Evolutionary conservation across 805 yeast genomes (phyloP).

Genomic region (Ogataea paraovalis): DNA sequence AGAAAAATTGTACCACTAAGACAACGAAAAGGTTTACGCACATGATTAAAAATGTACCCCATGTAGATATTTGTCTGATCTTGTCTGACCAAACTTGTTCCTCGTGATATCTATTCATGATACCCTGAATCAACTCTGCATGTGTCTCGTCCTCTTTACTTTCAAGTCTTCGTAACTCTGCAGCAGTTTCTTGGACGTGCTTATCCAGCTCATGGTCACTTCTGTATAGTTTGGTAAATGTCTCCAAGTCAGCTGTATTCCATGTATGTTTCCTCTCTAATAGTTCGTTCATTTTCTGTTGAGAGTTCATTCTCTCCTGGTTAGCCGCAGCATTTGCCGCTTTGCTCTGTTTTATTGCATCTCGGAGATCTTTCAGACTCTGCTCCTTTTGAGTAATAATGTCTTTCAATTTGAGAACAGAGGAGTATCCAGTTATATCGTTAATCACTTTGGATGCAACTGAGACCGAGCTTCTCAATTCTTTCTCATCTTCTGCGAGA

Average conservation of each 20-base stretch:
- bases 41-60: conserved; percentile 94
- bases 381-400: conserved; percentile 56
- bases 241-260: conserved; percentile 73
- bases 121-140: conserved; percentile 65
- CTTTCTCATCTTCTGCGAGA: conserved; percentile 47
- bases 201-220: conserved; percentile 74
- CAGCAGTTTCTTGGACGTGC: conserved; percentile 49
- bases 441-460: conserved; percentile 69
- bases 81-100: conserved; percentile 98
- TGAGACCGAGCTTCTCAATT: conserved; percentile 52
- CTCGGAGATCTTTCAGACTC: conserved; percentile 45
- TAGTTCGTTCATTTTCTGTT: conserved; percentile 81
- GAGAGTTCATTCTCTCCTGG: conserved; percentile 61
- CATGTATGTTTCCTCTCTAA: conserved; percentile 81
- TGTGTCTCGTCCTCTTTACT: conserved; percentile 63
- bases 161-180: conserved; percentile 51
- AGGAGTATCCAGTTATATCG: conserved; percentile 87
- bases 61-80: conserved; percentile 87
- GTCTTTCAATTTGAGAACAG: conserved; percentile 67
- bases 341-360: conserved; percentile 46
- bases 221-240: conserved; percentile 76
- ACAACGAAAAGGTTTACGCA: conserved; percentile 78
- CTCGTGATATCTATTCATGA: conserved; percentile 86
- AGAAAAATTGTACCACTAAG: conserved; percentile 73
- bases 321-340: conserved; percentile 55